These are phyloP conservation scores for Magnaporthiopsis poae DNA, from an alignment of 2,329 filamentous ascomycete genomes.

Conservation along the genomic window DNA sequence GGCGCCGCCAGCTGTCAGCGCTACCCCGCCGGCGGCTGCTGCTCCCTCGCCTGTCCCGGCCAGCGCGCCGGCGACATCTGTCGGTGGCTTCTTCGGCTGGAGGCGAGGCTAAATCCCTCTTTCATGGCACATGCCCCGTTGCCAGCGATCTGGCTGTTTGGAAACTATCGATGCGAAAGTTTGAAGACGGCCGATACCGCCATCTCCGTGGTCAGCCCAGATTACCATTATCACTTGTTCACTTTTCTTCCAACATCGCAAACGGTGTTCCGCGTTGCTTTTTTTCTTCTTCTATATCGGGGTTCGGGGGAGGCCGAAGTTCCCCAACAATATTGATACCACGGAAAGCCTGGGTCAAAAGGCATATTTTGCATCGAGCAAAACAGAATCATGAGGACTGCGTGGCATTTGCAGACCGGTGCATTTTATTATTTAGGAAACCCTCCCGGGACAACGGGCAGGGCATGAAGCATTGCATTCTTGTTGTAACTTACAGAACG, in stretches of 20 bases:
- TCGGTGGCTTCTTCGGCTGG: slow-evolving; percentile 49
- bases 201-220: background rate
- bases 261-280: slow-evolving; percentile 5
- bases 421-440: slow-evolving; percentile 1
- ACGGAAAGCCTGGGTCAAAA: background rate
- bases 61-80: slow-evolving; percentile 11
- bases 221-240: background rate
- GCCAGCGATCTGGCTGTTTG: background rate
- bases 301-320: background rate
- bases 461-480: background rate
- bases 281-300: slow-evolving; percentile 1
- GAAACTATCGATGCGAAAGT: background rate
- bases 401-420: slow-evolving; percentile 4
- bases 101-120: slow-evolving; percentile 24
- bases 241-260: background rate
- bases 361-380: slow-evolving; percentile 9
- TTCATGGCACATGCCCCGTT: background rate
- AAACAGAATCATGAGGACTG: slow-evolving; percentile 3
- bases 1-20: slow-evolving; percentile 14
- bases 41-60: background rate
- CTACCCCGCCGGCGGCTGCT: slow-evolving; percentile 10
- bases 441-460: background rate
- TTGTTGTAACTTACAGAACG: background rate
- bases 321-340: slow-evolving; percentile 4
- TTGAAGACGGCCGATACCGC: background rate